Evolutionary conservation across 345 rosid genomes (phyloP), one percentile per base, ranked within the genome.

Genomic region (Corymbia maculata): DNA sequence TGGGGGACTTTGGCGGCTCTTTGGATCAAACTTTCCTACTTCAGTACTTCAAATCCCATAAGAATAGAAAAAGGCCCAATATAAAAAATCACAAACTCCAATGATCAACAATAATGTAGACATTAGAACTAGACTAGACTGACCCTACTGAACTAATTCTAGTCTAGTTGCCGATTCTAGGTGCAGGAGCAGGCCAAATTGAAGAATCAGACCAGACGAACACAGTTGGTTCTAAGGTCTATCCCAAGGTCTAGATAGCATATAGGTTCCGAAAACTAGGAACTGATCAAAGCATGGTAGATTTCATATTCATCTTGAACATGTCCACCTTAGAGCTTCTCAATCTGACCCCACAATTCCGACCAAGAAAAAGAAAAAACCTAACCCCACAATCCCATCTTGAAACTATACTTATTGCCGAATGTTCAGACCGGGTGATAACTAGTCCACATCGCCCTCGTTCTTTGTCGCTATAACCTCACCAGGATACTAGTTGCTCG

Each of bases 161-260:
- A 30, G 42, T 32, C 21, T 9, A 6, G 6, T 68, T 68, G 5
- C 5, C 0, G n/a, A 6, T 32, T 1, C 22, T 16, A 0, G 9
- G 12, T 68, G 45, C 1, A 5, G 0, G 26, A 59, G 3, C 0
- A 0, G 0, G 24, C 66, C 66, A 59, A 59, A 11, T 5, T 11
- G 30, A 59, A 8, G 44, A 68, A 16, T 6, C 0, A 17, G 19
- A 68, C 2, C 0, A 0, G 6, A 68, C 16, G 0, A 2, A 68
- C 6, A 1, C 1, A 6, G 19, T 68, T 68, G 9, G 22, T 16
- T 68, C 16, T 8, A 68, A 68, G 12, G 19, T 68, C 7, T 0
- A 0, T 8, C 12, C 21, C 22, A 4, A 0, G 2, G 19, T 8
- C 22, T 32, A 68, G 22, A 68, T 32, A 44, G 21, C 15, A 68